Conservation (phyloP, 768 basidiomycete genomes). For the Phlebiopsis flavidoalba region DNA sequence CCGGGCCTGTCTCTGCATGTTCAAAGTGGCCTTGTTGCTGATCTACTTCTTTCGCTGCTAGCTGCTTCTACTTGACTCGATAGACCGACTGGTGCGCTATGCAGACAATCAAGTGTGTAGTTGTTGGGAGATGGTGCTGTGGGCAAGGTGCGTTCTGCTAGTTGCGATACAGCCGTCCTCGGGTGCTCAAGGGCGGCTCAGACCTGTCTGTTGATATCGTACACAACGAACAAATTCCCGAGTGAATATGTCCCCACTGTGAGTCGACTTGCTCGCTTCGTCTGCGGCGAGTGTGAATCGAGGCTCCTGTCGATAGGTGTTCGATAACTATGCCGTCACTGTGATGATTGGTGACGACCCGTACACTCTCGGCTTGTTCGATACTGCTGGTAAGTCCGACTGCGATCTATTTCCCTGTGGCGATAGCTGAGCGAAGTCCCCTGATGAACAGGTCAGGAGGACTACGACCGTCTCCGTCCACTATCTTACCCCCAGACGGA, state of each 20-base stretch:
- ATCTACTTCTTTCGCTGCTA: neutral
- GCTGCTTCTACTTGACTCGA: slow-evolving; percentile 2
- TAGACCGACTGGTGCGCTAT: slow-evolving; percentile 37
- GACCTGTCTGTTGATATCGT: slow-evolving; percentile 96
- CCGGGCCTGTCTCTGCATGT: slow-evolving; percentile 6
- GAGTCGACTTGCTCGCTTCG: slow-evolving; percentile 32
- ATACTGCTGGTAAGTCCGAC: slow-evolving; percentile 84
- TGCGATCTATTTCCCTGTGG: neutral
- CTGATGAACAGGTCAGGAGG: slow-evolving; percentile 80
- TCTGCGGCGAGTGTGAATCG: neutral
- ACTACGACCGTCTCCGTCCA: slow-evolving; percentile 98
- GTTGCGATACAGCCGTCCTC: neutral
- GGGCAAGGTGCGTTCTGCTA: slow-evolving; percentile 71
- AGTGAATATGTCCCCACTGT: slow-evolving; percentile 99
- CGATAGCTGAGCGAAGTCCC: slow-evolving; percentile 10
- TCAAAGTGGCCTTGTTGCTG: slow-evolving; percentile 4
- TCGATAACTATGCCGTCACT: slow-evolving; percentile 99
- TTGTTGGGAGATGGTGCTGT: slow-evolving; percentile 97
- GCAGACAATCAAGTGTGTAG: slow-evolving; percentile 98
- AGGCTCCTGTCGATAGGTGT: slow-evolving; percentile 48
- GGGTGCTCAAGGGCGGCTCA: slow-evolving; percentile 25
- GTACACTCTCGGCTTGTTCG: slow-evolving; percentile 96
- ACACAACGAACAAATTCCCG: slow-evolving; percentile 97
- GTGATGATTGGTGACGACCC: slow-evolving; percentile 99
- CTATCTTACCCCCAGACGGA: slow-evolving; percentile 99